A percentile compares a stretch with the other conserved stretches of the same genome.
phyloP scores from a whole-genome alignment of 352 stramenopile species.

The Elongisporangium senticosum region DNA sequence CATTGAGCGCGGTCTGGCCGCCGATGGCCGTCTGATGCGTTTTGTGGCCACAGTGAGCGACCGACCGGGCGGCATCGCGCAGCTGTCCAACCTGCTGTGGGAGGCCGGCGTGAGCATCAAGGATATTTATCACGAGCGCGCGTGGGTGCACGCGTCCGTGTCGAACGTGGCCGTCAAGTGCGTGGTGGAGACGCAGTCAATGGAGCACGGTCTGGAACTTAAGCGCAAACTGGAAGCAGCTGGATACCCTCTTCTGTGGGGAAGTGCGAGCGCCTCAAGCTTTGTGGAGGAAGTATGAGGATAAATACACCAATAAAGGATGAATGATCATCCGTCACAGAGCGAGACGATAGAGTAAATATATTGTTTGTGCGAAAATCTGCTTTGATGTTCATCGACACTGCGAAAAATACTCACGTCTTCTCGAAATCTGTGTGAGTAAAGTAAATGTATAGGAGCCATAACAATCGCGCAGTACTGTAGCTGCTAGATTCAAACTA shows the following conservation, averaged over 20 bases:
- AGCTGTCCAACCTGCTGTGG: constrained; percentile 88
- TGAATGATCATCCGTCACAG: no score
- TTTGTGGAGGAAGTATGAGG: constrained; percentile 11
- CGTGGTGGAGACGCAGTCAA: constrained; percentile 93
- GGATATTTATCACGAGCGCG: constrained; percentile 97
- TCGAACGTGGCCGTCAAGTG: constrained; percentile 95
- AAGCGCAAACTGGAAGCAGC: constrained; percentile 78
- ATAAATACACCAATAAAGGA: neutral
- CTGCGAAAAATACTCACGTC: no score
- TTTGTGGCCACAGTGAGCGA: constrained; percentile 97
- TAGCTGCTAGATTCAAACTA: no score
- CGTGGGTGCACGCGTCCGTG: constrained; percentile 94
- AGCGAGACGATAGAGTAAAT: no score
- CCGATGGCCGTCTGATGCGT: constrained; percentile 93
- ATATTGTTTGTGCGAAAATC: no score
- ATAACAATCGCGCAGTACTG: no score
- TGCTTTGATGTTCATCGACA: no score
- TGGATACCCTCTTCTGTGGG: constrained; percentile 89
- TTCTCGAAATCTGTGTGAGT: no score
- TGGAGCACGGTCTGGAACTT: constrained; percentile 88
- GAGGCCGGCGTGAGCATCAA: constrained; percentile 91
- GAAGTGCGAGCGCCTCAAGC: constrained; percentile 21
- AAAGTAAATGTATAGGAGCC: no score
- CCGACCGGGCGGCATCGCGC: constrained; percentile 91
- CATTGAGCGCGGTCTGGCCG: constrained; percentile 95